Percentiles rank a stretch among this genome's conserved stretches.
Evolutionary conservation across 768 basidiomycete genomes (phyloP).

Genomic region (Inosperma sp.): DNA sequence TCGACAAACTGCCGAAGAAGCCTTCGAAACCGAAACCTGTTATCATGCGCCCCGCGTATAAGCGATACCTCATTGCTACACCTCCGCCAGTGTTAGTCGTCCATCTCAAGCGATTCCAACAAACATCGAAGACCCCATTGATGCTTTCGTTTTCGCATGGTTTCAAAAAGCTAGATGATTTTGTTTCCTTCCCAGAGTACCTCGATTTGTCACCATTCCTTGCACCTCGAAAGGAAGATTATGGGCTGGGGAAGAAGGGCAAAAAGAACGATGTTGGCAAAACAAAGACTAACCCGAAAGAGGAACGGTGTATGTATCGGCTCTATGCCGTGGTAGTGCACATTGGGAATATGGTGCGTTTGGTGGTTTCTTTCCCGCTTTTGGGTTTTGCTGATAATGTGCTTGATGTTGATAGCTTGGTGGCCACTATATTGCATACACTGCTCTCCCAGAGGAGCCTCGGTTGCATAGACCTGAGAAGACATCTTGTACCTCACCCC

Average conservation of each 20-base stretch:
- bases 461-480: no score
- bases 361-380: neutral
- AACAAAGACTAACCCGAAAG: slow-evolving; percentile 12
- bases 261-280: slow-evolving; percentile 11
- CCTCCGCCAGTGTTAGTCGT: slow-evolving; percentile 87
- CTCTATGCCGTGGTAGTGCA: slow-evolving; percentile 83
- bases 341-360: slow-evolving; percentile 78
- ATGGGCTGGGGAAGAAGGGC: slow-evolving; percentile 37
- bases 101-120: slow-evolving; percentile 94
- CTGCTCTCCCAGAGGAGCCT: slow-evolving; percentile 53
- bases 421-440: slow-evolving; percentile 87
- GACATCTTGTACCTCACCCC: slow-evolving; percentile 6
- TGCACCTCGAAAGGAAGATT: slow-evolving; percentile 74
- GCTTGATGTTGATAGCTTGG: slow-evolving; percentile 53
- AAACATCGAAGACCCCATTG: slow-evolving; percentile 59
- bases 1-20: slow-evolving; percentile 19
- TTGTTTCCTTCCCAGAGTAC: slow-evolving; percentile 81
- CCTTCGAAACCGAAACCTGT: slow-evolving; percentile 48
- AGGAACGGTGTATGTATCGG: slow-evolving; percentile 40
- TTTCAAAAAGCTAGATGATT: slow-evolving; percentile 90
- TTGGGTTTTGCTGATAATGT: slow-evolving; percentile 9
- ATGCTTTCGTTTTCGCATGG: slow-evolving; percentile 57
- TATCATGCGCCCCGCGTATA: slow-evolving; percentile 81
- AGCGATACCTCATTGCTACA: slow-evolving; percentile 85
- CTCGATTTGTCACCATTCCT: slow-evolving; percentile 85